Percentiles rank a stretch among this genome's conserved stretches.
These are phyloP conservation scores for Albifimbria verrucaria DNA, from an alignment of 2,329 filamentous ascomycete genomes.

Conservation along the genomic window DNA sequence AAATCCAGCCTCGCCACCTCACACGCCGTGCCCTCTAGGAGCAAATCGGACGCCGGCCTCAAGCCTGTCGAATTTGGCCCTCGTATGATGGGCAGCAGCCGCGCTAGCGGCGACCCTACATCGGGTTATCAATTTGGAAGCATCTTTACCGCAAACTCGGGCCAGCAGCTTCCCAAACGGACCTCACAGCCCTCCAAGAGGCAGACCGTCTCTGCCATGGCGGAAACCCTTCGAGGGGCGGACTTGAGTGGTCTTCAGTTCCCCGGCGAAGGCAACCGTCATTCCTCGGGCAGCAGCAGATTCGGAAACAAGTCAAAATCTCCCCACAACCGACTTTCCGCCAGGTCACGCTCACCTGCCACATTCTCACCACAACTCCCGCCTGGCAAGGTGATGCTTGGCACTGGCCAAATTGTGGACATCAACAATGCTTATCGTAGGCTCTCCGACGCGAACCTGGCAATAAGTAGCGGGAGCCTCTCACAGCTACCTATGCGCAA, in stretches of 20 bases:
- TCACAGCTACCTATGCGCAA: constrained; percentile 60
- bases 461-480: constrained; percentile 60
- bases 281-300: constrained; percentile 34
- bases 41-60: constrained; percentile 51
- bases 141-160: constrained; percentile 48
- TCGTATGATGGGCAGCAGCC: constrained; percentile 17
- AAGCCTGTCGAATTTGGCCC: constrained; percentile 45
- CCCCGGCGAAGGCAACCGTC: constrained; percentile 41
- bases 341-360: constrained; percentile 35
- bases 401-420: constrained; percentile 61
- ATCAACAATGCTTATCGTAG: constrained; percentile 67
- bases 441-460: constrained; percentile 68
- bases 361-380: constrained; percentile 20
- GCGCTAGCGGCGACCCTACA: constrained; percentile 38
- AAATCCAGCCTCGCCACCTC: constrained; percentile 16
- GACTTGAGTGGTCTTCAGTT: constrained; percentile 49
- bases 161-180: constrained; percentile 47
- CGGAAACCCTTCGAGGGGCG: constrained; percentile 50
- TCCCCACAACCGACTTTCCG: constrained; percentile 44
- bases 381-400: constrained; percentile 45
- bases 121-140: constrained; percentile 60
- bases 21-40: constrained; percentile 40
- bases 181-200: constrained; percentile 42
- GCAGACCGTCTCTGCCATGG: constrained; percentile 37
- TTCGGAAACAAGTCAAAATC: constrained; percentile 48